Percentiles rank a stretch among this genome's conserved stretches.
Evolutionary conservation across 1,139 yeast species (phyloP).

Genomic region (Candida sanyaensis): DNA sequence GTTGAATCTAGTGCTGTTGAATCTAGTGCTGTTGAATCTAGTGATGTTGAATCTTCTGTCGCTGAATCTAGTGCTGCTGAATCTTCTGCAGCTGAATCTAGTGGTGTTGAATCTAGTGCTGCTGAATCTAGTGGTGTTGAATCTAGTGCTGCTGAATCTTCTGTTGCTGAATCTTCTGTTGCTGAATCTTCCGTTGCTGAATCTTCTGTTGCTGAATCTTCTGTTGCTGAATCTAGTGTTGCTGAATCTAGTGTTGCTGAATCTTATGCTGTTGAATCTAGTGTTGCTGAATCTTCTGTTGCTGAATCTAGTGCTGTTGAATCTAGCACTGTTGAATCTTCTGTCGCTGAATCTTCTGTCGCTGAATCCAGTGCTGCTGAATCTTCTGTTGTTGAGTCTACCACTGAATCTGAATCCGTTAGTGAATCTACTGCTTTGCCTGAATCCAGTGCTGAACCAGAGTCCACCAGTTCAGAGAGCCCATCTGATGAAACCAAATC

Average conservation of each 20-base stretch:
- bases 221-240: constrained; percentile 9
- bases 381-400: constrained; percentile 23
- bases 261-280: too few relatives aligned
- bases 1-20: background rate
- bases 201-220: background rate
- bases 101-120: constrained; percentile 12
- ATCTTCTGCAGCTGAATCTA: constrained; percentile 23
- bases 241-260: background rate
- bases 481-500: constrained; percentile 1
- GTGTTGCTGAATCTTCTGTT: too few relatives aligned
- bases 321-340: constrained; percentile 16
- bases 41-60: constrained; percentile 17
- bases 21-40: background rate
- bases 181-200: background rate
- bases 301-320: constrained; percentile 21
- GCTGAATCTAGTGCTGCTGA: constrained; percentile 17
- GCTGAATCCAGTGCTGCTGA: constrained; percentile 17
- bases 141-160: constrained; percentile 31
- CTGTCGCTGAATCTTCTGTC: constrained; percentile 17
- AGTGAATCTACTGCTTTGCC: constrained; percentile 24
- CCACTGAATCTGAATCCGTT: constrained; percentile 24
- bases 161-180: background rate
- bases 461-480: too few relatives aligned
- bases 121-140: constrained; percentile 24
- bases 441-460: constrained; percentile 8